Conservation (phyloP, 2,329 filamentous ascomycete species). For the Neonectria neomacrospora region DNA sequence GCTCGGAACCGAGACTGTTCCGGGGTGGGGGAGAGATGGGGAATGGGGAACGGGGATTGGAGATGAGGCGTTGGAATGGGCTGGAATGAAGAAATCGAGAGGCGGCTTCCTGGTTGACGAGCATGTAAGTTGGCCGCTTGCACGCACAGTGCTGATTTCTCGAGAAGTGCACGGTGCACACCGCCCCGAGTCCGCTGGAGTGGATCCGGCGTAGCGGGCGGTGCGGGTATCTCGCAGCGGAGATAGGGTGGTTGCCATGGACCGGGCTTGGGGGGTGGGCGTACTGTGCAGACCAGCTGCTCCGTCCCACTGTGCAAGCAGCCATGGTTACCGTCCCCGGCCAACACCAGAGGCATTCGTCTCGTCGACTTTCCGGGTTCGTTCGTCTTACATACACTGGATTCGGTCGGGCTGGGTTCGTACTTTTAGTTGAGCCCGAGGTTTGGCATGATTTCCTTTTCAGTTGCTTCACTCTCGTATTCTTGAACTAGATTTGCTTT, state of each 20-base stretch:
- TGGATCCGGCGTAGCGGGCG: background rate
- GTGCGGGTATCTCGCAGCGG: background rate
- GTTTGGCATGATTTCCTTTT: background rate
- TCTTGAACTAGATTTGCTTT: background rate
- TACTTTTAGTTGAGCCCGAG: background rate
- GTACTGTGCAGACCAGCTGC: background rate
- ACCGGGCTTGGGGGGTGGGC: too few species aligned
- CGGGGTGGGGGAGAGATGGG: background rate
- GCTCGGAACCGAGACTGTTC: background rate
- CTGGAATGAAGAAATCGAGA: constrained; percentile 1
- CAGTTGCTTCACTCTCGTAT: background rate
- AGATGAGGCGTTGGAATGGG: background rate
- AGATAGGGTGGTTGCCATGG: too few species aligned
- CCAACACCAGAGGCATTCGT: background rate
- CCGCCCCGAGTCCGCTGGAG: background rate
- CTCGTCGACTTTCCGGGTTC: background rate
- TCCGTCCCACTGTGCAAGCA: background rate
- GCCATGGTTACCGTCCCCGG: too few species aligned
- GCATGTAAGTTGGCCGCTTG: background rate
- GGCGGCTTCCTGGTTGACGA: background rate
- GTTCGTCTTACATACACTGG: background rate
- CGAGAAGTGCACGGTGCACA: background rate
- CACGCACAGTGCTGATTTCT: background rate
- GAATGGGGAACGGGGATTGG: background rate
- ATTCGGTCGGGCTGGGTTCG: background rate